Evolutionary conservation across 805 yeast species (phyloP), one percentile per base, ranked within the genome.

Genomic region (Ogataea dorogensis): DNA sequence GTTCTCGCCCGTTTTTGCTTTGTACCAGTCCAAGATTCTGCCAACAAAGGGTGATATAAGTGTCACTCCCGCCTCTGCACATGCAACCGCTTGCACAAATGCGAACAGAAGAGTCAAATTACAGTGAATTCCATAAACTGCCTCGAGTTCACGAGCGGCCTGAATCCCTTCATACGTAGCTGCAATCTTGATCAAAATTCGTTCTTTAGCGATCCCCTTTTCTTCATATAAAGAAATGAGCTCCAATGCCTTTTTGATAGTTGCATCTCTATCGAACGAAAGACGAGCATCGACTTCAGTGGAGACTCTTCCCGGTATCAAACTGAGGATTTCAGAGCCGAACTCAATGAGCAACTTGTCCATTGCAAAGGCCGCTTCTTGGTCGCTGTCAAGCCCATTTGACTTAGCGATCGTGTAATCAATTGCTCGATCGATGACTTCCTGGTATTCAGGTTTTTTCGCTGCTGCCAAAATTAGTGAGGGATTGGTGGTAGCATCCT

Each of bases 91-190:
- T 74, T 93, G 99, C 38, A 78, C 86, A 61, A 87, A 86, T 23
- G 96, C 83, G 80, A 93, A 93, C 61, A 93, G 76, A 54, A 93
- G 71, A 37, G 98, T 93, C 75, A 93, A 75, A 78, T 93, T 93
- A 70, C 84, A 77, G 79, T 91, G 97, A 56, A 93, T 78, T 28
- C 80, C 88, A 73, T 93, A 76, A 65, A 88, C 78, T 46, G 81
- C 67, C 75, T 93, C 98, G 63, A 93, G 77, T 65, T 86, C 95
- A 63, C 81, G 77, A 36, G 99, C 98, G 51, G 98, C 99, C 70
- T 87, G 96, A 65, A 93, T 93, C 73, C 99, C 99, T 73, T 93
- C 98, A 86, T 89, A 93, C 45, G 98, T 93, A 43, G 98, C 85
- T 43, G 98, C 98, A 51, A 93, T 79, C 77, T 93, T 93, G 70